A percentile compares a stretch with the other conserved stretches of the same genome.
Conservation (phyloP, 2,329 filamentous ascomycete species). For the Podosphaera fusca region DNA sequence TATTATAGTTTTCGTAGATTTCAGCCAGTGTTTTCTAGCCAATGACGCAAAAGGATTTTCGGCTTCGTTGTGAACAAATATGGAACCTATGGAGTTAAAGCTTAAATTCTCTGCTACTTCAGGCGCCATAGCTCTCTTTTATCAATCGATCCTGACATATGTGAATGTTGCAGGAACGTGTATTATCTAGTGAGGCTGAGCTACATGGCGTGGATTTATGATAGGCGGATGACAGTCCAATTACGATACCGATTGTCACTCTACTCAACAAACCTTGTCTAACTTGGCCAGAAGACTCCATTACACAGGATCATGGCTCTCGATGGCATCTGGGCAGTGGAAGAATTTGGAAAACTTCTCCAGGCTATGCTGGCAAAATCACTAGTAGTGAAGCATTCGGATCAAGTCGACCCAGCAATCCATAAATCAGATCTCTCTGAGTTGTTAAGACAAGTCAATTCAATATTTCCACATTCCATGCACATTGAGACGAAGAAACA, state of each 20-base stretch:
- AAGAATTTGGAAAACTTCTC: slow-evolving; percentile 29
- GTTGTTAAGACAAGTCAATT: slow-evolving; percentile 22
- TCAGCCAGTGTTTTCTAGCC: slow-evolving; percentile 70
- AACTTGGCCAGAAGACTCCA: neutral
- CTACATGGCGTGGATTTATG: too few species aligned
- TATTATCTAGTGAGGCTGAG: neutral
- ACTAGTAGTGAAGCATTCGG: slow-evolving; percentile 30
- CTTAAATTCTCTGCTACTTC: neutral
- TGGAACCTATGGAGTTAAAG: neutral
- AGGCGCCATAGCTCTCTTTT: neutral
- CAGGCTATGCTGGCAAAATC: slow-evolving; percentile 34
- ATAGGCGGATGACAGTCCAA: too few species aligned
- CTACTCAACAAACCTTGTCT: too few species aligned
- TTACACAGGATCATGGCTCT: slow-evolving; percentile 18
- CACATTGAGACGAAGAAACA: slow-evolving; percentile 17
- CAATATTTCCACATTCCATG: slow-evolving; percentile 16
- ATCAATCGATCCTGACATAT: neutral
- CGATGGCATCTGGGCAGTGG: slow-evolving; percentile 29
- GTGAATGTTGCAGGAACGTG: neutral
- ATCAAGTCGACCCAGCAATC: slow-evolving; percentile 50
- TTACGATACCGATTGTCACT: too few species aligned
- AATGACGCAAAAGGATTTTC: slow-evolving; percentile 52
- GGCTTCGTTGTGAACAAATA: slow-evolving; percentile 26
- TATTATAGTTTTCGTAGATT: slow-evolving; percentile 36
- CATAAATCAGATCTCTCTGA: slow-evolving; percentile 41